Evolutionary conservation across 192 early-diverging fungal genomes (phyloP).

Genomic region (Backusella luteola): DNA sequence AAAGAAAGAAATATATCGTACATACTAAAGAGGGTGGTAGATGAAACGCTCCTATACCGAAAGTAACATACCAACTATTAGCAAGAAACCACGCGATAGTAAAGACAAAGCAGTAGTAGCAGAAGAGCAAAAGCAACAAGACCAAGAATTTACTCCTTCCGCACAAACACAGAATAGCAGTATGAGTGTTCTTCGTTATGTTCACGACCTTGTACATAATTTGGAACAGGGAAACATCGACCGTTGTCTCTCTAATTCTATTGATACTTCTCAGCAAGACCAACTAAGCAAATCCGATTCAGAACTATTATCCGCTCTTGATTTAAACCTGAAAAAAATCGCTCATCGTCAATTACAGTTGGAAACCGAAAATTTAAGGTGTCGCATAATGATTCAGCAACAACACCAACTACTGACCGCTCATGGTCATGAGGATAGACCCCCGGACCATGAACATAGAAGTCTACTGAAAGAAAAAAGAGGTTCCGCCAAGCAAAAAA

Average conservation of each 20-base stretch:
- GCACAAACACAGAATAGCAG: neutral
- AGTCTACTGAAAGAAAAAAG: neutral
- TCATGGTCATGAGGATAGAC: slow-evolving; percentile 15
- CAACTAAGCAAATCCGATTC: slow-evolving; percentile 12
- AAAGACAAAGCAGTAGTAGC: neutral
- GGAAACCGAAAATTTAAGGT: slow-evolving; percentile 34
- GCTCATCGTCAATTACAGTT: slow-evolving; percentile 30
- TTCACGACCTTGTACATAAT: slow-evolving; percentile 11
- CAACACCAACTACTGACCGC: slow-evolving; percentile 24
- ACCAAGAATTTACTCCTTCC: neutral
- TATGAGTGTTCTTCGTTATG: slow-evolving; percentile 12
- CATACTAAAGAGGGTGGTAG: neutral
- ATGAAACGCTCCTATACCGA: slow-evolving; percentile 15
- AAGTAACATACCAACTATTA: slow-evolving; percentile 10
- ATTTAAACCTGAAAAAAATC: slow-evolving; percentile 21
- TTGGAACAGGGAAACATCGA: slow-evolving; percentile 18
- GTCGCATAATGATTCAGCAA: slow-evolving; percentile 29
- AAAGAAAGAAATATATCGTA: slow-evolving; percentile 1
- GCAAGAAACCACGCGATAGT: slow-evolving; percentile 16
- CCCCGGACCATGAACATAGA: neutral
- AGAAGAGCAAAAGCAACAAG: neutral
- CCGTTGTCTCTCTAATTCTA: neutral
- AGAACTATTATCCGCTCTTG: slow-evolving; percentile 13
- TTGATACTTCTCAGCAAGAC: slow-evolving; percentile 6
- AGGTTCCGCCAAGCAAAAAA: neutral